Evolutionary conservation across 768 basidiomycete genomes (phyloP), one percentile per base, ranked within the genome.

Genomic region (Pisolithus microcarpus): DNA sequence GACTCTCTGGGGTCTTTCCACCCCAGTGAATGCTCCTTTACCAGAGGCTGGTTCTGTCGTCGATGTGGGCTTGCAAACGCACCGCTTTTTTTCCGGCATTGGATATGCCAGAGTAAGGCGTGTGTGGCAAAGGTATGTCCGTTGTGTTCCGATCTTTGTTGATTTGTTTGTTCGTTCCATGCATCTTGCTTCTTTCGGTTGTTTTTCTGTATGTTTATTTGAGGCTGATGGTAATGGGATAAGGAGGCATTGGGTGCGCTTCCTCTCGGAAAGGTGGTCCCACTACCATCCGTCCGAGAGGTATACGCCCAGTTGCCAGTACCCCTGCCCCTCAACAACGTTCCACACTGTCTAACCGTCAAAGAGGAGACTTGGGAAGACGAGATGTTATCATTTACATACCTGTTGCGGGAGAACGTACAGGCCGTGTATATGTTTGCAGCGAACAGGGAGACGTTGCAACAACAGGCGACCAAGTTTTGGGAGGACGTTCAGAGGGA

Each of bases 31-130:
- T 61, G 58, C 2, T 70, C 79, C 47, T 44, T 44, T 19, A 74
- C 60, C 10, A 63, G 61, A 24, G 80, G 79, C 7, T 81, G 78
- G 78, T 72, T 69, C 52, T 81, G 80, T 52, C 51, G 23, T 2
- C 46, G 53, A 0, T 81, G 80, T 51, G 78, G 79, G 23, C 68
- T 73, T 58, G 59, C 81, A 23, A 80, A 79, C 45, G 69, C 68
- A 42, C 74, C 78, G 56, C 54, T 52, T 11, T 64, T 66, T 43
- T 65, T 81, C 62, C 68, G 80, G 49, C 74, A 77, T 54, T 68
- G 76, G 43, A 63, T 66, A 54, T 81, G 80, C 58, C 55, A 59
- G 11, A 74, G 74, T 52, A 56, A 63, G 3, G 44, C 26, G 1
- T 81, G 79, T 55, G 57, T 63, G 64, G 76, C 76, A 51, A 42